Conservation (phyloP, 805 yeast species). For the Wickerhamomyces sydowiorum region DNA sequence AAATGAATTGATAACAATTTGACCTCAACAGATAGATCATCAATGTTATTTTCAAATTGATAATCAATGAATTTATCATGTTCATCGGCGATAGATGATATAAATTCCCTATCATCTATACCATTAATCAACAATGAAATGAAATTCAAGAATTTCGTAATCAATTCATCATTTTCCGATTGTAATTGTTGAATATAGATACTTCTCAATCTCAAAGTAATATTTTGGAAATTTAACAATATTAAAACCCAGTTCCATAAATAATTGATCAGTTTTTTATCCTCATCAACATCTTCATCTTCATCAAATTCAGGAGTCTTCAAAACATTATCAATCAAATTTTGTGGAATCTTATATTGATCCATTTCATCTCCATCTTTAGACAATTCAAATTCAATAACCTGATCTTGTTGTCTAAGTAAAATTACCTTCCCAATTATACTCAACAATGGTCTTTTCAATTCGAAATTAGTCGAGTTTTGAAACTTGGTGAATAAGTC, state of each 20-base stretch:
- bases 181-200: conserved; percentile 55
- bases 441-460: conserved; percentile 39
- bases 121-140: conserved; percentile 49
- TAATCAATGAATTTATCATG: conserved; percentile 20
- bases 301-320: conserved; percentile 29
- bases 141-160: conserved; percentile 45
- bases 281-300: conserved; percentile 30
- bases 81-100: conserved; percentile 12
- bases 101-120: conserved; percentile 19
- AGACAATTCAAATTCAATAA: conserved; percentile 54
- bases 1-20: conserved; percentile 41
- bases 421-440: conserved; percentile 37
- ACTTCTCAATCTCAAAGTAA: conserved; percentile 59
- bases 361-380: conserved; percentile 23
- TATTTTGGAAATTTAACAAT: conserved; percentile 54
- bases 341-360: conserved; percentile 23
- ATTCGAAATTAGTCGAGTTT: conserved; percentile 21
- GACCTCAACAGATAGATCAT: conserved; percentile 22
- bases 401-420: conserved; percentile 48
- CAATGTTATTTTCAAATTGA: conserved; percentile 4
- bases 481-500: conserved; percentile 30
- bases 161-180: conserved; percentile 30
- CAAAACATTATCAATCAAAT: conserved; percentile 31
- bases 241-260: conserved; percentile 68
- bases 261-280: conserved; percentile 33